These are phyloP conservation scores for Tylopilus felleus DNA, from an alignment of 768 basidiomycete genomes.

Conservation along the genomic window DNA sequence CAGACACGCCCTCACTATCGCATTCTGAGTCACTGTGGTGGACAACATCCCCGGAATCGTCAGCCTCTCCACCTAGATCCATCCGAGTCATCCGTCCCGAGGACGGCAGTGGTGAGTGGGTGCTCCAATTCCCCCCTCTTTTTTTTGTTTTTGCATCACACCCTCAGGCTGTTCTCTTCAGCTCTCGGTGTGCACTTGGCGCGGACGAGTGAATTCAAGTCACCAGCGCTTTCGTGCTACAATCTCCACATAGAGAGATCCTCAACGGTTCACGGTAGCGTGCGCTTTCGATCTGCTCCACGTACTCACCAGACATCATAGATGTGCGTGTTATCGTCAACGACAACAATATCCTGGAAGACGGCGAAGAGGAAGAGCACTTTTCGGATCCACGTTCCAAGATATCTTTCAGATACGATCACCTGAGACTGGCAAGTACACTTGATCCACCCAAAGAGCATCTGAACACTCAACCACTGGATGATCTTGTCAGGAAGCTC, in stretches of 20 bases:
- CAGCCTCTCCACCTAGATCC: no score
- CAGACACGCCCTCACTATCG: no score
- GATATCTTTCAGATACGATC: conserved; percentile 80
- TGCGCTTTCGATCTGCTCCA: background rate
- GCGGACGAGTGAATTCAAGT: conserved; percentile 62
- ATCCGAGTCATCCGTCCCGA: no score
- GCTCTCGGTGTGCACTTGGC: no score
- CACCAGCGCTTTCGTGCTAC: conserved; percentile 77
- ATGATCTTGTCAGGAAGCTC: conserved; percentile 61
- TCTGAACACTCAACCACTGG: background rate
- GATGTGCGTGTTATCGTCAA: conserved; percentile 89
- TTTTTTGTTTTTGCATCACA: no score
- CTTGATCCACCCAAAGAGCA: conserved; percentile 1
- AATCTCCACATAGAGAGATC: conserved; percentile 93
- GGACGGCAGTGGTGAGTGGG: no score
- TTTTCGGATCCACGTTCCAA: conserved; percentile 84
- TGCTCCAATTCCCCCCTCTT: no score
- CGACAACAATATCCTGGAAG: conserved; percentile 80
- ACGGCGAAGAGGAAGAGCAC: conserved; percentile 55
- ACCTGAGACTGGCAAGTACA: conserved; percentile 68
- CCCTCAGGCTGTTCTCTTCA: no score
- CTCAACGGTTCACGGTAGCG: conserved; percentile 69
- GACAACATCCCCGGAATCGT: no score
- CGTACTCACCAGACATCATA: conserved; percentile 27
- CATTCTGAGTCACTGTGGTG: no score